These are phyloP conservation scores for Mycena latifolia DNA, from an alignment of 768 basidiomycete genomes.

Conservation along the genomic window DNA sequence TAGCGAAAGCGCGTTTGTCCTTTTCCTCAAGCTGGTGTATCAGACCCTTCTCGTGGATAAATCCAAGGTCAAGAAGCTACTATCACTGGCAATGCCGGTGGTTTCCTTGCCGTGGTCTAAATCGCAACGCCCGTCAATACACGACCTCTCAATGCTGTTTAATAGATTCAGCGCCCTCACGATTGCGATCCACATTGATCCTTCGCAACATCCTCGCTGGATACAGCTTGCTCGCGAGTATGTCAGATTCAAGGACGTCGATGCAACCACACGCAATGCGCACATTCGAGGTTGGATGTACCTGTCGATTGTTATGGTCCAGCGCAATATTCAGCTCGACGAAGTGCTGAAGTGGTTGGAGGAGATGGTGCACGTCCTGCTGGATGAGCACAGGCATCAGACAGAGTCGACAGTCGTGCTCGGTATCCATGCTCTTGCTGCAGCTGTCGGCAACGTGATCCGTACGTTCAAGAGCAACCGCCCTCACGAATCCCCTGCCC, in stretches of 20 bases:
- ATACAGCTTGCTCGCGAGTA: constrained; percentile 77
- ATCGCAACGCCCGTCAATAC: constrained; percentile 57
- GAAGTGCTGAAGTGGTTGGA: constrained; percentile 74
- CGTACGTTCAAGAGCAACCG: constrained; percentile 8
- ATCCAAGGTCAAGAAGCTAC: constrained; percentile 71
- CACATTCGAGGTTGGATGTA: constrained; percentile 82
- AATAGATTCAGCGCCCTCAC: constrained; percentile 86
- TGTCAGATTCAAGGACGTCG: constrained; percentile 74
- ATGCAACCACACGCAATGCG: constrained; percentile 73
- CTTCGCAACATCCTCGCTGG: constrained; percentile 60
- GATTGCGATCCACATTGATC: constrained; percentile 76
- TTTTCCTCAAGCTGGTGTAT: constrained; percentile 87
- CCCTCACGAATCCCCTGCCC: neutral
- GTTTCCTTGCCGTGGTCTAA: constrained; percentile 76
- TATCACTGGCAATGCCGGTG: constrained; percentile 80
- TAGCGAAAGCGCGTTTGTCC: constrained; percentile 79
- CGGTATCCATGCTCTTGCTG: constrained; percentile 20
- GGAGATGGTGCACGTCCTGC: constrained; percentile 67
- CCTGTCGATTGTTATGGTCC: constrained; percentile 71
- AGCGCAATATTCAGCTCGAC: constrained; percentile 61
- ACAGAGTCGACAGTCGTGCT: constrained; percentile 33
- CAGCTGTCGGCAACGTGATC: constrained; percentile 22
- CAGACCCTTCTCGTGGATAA: constrained; percentile 53
- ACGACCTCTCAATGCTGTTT: constrained; percentile 80
- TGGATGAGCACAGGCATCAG: constrained; percentile 63